phyloP scores from a whole-genome alignment of 2,329 filamentous ascomycete species.

The Neofusicoccum ribis region DNA sequence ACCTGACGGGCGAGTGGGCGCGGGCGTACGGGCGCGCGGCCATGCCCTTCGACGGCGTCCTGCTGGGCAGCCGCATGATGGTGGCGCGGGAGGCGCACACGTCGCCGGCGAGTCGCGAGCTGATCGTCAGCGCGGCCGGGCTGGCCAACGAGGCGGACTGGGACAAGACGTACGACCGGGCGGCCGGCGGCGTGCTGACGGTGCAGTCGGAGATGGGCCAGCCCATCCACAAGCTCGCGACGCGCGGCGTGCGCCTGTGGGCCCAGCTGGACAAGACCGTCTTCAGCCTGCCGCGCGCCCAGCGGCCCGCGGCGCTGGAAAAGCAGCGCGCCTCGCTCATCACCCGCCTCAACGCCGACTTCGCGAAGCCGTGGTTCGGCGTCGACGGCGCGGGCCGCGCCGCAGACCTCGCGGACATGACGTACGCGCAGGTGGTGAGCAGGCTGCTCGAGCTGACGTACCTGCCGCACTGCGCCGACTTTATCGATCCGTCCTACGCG shows the following conservation, averaged over 20 bases:
- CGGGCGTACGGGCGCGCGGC: constrained; percentile 78
- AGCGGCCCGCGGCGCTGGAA: constrained; percentile 82
- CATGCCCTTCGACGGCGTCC: constrained; percentile 91
- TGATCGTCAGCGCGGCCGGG: constrained; percentile 75
- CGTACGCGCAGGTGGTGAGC: constrained; percentile 82
- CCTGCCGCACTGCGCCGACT: constrained; percentile 84
- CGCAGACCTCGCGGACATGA: constrained; percentile 91
- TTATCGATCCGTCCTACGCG: constrained; percentile 66
- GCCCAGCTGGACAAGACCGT: constrained; percentile 95
- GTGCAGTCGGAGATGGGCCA: constrained; percentile 96
- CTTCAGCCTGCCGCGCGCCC: constrained; percentile 51
- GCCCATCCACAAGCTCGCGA: constrained; percentile 94
- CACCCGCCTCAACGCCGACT: constrained; percentile 92
- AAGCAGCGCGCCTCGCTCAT: constrained; percentile 91
- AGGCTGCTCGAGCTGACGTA: constrained; percentile 90
- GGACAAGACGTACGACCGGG: constrained; percentile 82
- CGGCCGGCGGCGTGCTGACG: constrained; percentile 66
- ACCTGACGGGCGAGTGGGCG: constrained; percentile 88
- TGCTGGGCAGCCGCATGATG: constrained; percentile 94
- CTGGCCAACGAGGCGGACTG: constrained; percentile 75
- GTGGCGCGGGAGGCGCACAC: constrained; percentile 90
- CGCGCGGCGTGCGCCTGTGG: constrained; percentile 89
- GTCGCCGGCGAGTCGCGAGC: constrained; percentile 72
- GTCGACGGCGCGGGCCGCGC: constrained; percentile 69
- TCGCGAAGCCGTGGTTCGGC: constrained; percentile 90